Conservation (phyloP, 257 asterid genomes). For the Echites panduratus region DNA sequence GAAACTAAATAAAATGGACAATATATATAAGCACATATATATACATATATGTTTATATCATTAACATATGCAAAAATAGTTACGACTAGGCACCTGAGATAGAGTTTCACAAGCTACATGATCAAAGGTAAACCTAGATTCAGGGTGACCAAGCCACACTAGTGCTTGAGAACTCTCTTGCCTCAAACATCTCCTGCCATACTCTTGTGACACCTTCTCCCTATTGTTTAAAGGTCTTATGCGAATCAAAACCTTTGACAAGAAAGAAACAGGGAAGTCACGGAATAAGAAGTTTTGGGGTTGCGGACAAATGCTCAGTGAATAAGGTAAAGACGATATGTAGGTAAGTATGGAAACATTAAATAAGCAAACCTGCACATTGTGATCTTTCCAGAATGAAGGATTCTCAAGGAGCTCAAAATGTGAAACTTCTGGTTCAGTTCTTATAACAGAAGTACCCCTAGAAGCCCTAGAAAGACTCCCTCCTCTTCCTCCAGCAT, state of each 20-base stretch:
- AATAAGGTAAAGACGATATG: too few relatives aligned
- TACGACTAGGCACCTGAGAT: conserved; percentile 57
- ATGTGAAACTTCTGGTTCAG: conserved; percentile 41
- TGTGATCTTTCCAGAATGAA: conserved; percentile 74
- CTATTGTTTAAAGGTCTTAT: conserved; percentile 58
- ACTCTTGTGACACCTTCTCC: conserved; percentile 62
- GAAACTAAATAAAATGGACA: conserved; percentile 13
- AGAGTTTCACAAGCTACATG: conserved; percentile 70
- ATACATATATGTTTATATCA: neutral
- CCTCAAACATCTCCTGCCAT: conserved; percentile 62
- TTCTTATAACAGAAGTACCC: conserved; percentile 26
- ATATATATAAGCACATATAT: too few relatives aligned
- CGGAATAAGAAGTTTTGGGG: neutral
- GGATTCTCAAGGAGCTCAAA: conserved; percentile 57
- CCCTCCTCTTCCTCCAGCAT: conserved; percentile 28
- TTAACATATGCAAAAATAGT: neutral
- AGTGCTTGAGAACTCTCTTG: conserved; percentile 66
- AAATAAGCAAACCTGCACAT: conserved; percentile 60
- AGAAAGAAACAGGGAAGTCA: neutral
- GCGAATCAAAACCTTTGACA: conserved; percentile 64
- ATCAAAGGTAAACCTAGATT: conserved; percentile 79
- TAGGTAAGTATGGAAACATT: neutral
- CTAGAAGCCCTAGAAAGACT: conserved; percentile 36
- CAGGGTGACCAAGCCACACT: conserved; percentile 72
- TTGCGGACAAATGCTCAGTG: too few relatives aligned